Conservation (phyloP, 768 basidiomycete species). For the Crepidotus variabilis region DNA sequence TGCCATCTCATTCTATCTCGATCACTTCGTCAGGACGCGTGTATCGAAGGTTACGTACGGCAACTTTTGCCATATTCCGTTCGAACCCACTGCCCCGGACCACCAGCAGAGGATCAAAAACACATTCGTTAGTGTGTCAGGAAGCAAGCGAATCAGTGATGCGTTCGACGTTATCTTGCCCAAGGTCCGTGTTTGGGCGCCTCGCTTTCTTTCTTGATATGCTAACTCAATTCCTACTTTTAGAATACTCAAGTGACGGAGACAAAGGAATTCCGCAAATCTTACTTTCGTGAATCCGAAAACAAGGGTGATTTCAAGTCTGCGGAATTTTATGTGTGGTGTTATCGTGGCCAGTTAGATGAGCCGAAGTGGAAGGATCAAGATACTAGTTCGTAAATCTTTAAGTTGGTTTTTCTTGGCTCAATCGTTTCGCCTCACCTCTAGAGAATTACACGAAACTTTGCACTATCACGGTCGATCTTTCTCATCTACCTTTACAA, state of each 20-base stretch:
- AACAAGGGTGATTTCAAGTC: conserved; percentile 17
- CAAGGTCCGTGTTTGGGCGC: conserved; percentile 25
- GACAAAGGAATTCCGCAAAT: conserved; percentile 38
- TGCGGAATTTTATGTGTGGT: conserved; percentile 19
- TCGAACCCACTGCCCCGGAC: conserved; percentile 31
- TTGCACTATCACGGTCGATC: conserved; percentile 25
- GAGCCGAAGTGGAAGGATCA: conserved; percentile 26
- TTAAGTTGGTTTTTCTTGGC: background rate
- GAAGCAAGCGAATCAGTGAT: conserved; percentile 33
- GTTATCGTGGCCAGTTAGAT: conserved; percentile 21
- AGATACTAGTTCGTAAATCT: conserved; percentile 21
- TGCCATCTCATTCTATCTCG: conserved; percentile 36
- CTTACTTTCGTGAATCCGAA: conserved; percentile 26
- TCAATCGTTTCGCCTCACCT: background rate
- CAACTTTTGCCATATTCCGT: conserved; percentile 32
- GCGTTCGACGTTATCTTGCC: conserved; percentile 40
- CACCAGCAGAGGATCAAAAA: conserved; percentile 32
- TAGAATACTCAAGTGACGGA: conserved; percentile 45
- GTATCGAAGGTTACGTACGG: conserved; percentile 49
- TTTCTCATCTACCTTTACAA: conserved; percentile 18
- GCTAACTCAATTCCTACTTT: background rate
- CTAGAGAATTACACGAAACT: conserved; percentile 24
- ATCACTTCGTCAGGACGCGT: conserved; percentile 45
- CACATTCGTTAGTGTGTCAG: conserved; percentile 32
- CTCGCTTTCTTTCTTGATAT: background rate